Evolutionary conservation across 2,329 filamentous ascomycete genomes (phyloP).

Genomic region (Ophiostoma populinum): DNA sequence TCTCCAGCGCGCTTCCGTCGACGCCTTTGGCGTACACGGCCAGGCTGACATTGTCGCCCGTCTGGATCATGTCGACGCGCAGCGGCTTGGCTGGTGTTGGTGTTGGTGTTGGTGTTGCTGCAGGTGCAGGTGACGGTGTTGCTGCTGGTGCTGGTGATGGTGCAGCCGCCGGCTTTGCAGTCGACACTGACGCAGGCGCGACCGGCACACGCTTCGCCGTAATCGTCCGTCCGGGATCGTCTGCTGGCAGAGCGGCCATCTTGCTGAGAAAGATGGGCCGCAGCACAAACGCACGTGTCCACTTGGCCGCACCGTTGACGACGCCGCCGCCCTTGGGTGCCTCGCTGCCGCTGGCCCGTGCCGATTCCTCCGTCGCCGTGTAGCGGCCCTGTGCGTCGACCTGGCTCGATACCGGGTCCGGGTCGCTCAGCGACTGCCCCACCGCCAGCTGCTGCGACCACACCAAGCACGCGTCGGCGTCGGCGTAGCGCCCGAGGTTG

Average conservation of each 20-base stretch:
- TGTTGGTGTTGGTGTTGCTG: constrained; percentile 8
- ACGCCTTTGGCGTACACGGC: constrained; percentile 24
- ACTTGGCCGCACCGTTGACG: constrained; percentile 14
- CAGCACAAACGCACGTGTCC: constrained; percentile 27
- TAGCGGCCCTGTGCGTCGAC: constrained; percentile 32
- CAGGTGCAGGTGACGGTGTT: neutral
- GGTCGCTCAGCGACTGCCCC: constrained; percentile 18
- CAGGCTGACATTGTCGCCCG: constrained; percentile 18
- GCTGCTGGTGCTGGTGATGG: constrained; percentile 1
- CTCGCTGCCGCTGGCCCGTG: no score
- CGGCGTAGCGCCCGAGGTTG: constrained; percentile 51
- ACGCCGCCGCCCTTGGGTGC: constrained; percentile 10
- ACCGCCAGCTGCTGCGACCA: constrained; percentile 31
- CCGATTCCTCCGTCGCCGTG: constrained; percentile 20
- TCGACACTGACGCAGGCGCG: neutral
- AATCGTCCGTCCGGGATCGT: constrained; percentile 29
- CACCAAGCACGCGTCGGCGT: constrained; percentile 54
- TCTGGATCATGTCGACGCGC: constrained; percentile 25
- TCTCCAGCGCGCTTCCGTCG: constrained; percentile 12
- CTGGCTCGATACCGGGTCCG: constrained; percentile 20
- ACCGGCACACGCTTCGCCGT: constrained; percentile 19
- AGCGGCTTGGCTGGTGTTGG: constrained; percentile 17
- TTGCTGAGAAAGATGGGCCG: constrained; percentile 28
- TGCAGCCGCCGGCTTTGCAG: neutral
- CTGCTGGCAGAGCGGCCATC: constrained; percentile 26